Percentiles rank a stretch among this genome's conserved stretches.
These are phyloP conservation scores for Tremella mesenterica DNA, from an alignment of 768 basidiomycete species.

Conservation along the genomic window DNA sequence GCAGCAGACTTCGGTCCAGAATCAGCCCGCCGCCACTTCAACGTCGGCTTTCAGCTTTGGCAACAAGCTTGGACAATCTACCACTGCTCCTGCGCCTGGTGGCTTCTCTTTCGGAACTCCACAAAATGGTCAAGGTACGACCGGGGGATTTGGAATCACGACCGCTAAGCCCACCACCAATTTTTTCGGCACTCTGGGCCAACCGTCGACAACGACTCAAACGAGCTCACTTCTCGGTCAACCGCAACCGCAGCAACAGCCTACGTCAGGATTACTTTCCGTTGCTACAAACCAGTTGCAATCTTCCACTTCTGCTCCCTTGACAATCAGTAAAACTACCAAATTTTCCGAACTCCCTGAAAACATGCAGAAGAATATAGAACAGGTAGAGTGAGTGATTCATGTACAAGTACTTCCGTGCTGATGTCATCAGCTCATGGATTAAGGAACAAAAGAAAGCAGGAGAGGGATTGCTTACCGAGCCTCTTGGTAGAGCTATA, in stretches of 20 bases:
- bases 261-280: not conserved
- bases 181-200: too few relatives aligned
- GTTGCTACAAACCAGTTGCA: slow-evolving; percentile 2
- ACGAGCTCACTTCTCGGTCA: too few relatives aligned
- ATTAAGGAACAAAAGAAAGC: slow-evolving; percentile 32
- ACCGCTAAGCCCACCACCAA: too few relatives aligned
- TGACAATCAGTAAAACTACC: slow-evolving; percentile 25
- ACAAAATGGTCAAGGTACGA: too few relatives aligned
- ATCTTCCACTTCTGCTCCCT: not conserved
- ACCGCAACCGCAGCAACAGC: too few relatives aligned
- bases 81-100: not conserved
- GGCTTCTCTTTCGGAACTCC: not conserved
- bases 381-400: slow-evolving; percentile 32
- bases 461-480: slow-evolving; percentile 21
- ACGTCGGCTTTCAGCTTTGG: slow-evolving; percentile 8
- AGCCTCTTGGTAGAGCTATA: slow-evolving; percentile 30
- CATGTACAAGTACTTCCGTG: not conserved
- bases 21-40: slow-evolving; percentile 7
- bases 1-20: slow-evolving; percentile 14
- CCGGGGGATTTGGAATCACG: too few relatives aligned
- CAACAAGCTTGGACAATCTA: not conserved
- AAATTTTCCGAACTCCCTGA: slow-evolving; percentile 35
- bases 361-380: slow-evolving; percentile 24
- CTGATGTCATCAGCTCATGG: slow-evolving; percentile 8
- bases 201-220: too few relatives aligned